A percentile compares a stretch with the other conserved stretches of the same genome.
Conservation (phyloP, 306 rosid genomes). For the Senna tora region DNA sequence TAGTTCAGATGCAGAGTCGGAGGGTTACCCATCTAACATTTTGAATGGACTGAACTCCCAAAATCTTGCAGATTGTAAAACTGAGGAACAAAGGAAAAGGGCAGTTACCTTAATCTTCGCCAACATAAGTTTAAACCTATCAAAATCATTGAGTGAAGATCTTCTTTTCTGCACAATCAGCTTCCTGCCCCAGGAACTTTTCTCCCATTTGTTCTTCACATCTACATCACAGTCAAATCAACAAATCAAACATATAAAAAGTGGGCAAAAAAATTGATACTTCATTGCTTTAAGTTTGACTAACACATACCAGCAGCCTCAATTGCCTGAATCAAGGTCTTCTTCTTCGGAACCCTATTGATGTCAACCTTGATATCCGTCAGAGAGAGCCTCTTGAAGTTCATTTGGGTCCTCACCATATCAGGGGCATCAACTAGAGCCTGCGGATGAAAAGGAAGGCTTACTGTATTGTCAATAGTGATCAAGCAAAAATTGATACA, state of each 20-base stretch:
- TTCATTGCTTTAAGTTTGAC: neutral
- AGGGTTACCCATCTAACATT: neutral
- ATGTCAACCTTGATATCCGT: constrained; percentile 58
- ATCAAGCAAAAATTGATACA: too few relatives aligned
- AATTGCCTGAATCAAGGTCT: constrained; percentile 52
- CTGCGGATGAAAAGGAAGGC: constrained; percentile 23
- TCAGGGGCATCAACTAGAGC: constrained; percentile 62
- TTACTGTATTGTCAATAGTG: neutral
- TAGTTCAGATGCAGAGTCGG: neutral
- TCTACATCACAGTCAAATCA: constrained; percentile 39
- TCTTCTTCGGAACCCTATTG: constrained; percentile 55
- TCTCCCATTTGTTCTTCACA: constrained; percentile 62
- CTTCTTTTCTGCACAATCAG: constrained; percentile 56
- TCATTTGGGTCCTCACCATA: constrained; percentile 57
- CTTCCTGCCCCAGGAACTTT: constrained; percentile 65
- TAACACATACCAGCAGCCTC: constrained; percentile 48
- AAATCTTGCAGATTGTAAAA: neutral
- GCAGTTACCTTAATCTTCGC: constrained; percentile 52
- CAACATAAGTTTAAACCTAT: constrained; percentile 64
- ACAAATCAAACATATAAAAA: neutral
- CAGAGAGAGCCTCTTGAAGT: constrained; percentile 58
- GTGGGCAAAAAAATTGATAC: neutral
- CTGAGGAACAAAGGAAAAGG: neutral
- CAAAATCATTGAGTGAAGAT: constrained; percentile 53
- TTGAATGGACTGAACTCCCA: neutral